phyloP scores from a whole-genome alignment of 371 early-diverging fungal genomes.

The Zychaea mexicana region DNA sequence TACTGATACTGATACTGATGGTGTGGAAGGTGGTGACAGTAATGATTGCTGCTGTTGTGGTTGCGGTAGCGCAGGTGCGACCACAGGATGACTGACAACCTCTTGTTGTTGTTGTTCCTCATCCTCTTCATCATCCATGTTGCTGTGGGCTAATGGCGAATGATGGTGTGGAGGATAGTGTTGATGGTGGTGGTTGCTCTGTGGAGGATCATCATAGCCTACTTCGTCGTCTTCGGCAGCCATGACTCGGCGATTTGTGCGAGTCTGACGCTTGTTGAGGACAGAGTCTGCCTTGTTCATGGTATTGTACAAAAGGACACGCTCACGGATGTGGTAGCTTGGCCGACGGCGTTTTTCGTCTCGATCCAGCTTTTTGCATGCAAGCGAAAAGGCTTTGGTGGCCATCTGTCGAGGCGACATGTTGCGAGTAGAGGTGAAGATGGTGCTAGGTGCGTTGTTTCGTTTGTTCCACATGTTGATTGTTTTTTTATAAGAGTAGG shows the following conservation, averaged over 20 bases:
- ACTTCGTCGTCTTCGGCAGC: constrained; percentile 41
- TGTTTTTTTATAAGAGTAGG: constrained; percentile 1
- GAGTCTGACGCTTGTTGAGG: constrained; percentile 35
- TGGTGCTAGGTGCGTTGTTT: constrained; percentile 9
- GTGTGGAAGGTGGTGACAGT: neutral
- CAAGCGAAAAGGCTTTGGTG: constrained; percentile 38
- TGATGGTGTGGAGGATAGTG: constrained; percentile 10
- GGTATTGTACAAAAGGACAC: constrained; percentile 38
- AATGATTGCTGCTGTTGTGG: neutral
- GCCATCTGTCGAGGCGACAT: constrained; percentile 52
- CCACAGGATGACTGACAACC: neutral
- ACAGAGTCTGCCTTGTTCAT: constrained; percentile 45
- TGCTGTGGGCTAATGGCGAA: neutral
- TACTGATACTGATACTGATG: neutral
- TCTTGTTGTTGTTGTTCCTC: neutral
- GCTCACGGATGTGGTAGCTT: constrained; percentile 41
- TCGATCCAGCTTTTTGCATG: constrained; percentile 46
- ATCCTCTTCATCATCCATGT: constrained; percentile 4
- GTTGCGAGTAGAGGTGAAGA: constrained; percentile 9
- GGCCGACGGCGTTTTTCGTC: constrained; percentile 42
- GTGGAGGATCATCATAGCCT: constrained; percentile 7
- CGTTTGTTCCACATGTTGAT: constrained; percentile 10
- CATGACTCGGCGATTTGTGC: constrained; percentile 49
- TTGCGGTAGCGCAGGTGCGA: neutral
- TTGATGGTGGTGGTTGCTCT: constrained; percentile 1